phyloP scores from a whole-genome alignment of 1,284 basidiomycete species.

The Leccinum fuscescens region DNA sequence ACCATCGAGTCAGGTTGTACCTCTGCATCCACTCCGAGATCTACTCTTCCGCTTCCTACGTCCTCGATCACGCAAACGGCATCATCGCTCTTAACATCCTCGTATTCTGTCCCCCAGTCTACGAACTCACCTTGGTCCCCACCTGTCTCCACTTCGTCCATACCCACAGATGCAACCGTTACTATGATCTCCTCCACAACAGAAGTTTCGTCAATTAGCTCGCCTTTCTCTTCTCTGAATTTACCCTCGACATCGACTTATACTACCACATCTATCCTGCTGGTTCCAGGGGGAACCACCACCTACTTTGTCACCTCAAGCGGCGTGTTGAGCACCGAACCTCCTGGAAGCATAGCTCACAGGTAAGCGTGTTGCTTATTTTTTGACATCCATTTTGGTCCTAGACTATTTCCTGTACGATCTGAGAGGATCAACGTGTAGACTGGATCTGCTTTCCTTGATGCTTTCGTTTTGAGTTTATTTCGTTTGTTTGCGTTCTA shows the following conservation, averaged over 20 bases:
- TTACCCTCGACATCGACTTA: constrained; percentile 19
- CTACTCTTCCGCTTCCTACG: background rate
- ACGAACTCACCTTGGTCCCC: background rate
- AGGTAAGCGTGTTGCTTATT: constrained; percentile 17
- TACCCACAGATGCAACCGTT: constrained; percentile 2
- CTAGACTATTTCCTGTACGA: constrained; percentile 2
- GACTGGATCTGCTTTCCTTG: constrained; percentile 10
- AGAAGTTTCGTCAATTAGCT: constrained; percentile 5
- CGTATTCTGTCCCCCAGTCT: background rate
- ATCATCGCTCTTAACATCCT: constrained; percentile 1
- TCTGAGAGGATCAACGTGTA: constrained; percentile 5
- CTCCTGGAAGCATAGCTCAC: constrained; percentile 2
- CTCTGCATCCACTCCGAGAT: background rate
- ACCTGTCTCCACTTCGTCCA: background rate
- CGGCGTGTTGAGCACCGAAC: constrained; percentile 25
- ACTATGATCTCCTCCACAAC: constrained; percentile 19
- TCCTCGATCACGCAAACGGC: background rate
- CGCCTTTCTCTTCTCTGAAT: background rate
- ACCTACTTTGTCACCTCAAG: constrained; percentile 26
- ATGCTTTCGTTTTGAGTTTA: constrained; percentile 4
- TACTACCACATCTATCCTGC: constrained; percentile 23
- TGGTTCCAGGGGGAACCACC: constrained; percentile 11
- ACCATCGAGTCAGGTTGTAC: constrained; percentile 3
- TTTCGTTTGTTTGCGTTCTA: constrained; percentile 6
- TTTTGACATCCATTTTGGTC: background rate